phyloP scores from a whole-genome alignment of 768 basidiomycete genomes.

The Podaxis sp. region DNA sequence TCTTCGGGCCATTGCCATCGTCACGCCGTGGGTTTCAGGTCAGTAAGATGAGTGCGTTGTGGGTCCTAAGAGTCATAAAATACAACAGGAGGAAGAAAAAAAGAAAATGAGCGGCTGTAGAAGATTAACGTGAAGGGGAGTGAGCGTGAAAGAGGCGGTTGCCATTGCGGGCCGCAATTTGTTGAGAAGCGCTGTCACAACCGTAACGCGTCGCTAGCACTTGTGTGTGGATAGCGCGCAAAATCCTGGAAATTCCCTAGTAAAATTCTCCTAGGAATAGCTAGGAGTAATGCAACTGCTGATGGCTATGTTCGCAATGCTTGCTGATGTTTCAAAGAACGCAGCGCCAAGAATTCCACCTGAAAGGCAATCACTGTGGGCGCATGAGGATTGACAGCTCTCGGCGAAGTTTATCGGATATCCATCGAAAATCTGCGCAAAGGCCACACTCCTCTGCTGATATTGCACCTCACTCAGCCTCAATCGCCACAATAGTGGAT shows the following conservation, averaged over 20 bases:
- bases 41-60: background rate
- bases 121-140: background rate
- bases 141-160: background rate
- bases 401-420: background rate
- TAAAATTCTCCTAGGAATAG: background rate
- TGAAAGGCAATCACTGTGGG: background rate
- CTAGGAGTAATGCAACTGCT: background rate
- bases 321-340: background rate
- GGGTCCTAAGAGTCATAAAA: constrained; percentile 13
- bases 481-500: background rate
- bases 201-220: background rate
- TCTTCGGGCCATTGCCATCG: constrained; percentile 25
- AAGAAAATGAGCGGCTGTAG: constrained; percentile 4
- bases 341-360: background rate
- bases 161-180: background rate
- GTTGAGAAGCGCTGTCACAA: background rate
- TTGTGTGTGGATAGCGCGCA: background rate
- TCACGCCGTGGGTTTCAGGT: constrained; percentile 6
- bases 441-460: no score
- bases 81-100: constrained; percentile 9
- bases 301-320: background rate
- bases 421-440: no score
- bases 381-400: background rate
- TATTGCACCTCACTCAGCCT: background rate
- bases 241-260: background rate